phyloP scores from a whole-genome alignment of 768 basidiomycete species.

The Podaxis sp. region DNA sequence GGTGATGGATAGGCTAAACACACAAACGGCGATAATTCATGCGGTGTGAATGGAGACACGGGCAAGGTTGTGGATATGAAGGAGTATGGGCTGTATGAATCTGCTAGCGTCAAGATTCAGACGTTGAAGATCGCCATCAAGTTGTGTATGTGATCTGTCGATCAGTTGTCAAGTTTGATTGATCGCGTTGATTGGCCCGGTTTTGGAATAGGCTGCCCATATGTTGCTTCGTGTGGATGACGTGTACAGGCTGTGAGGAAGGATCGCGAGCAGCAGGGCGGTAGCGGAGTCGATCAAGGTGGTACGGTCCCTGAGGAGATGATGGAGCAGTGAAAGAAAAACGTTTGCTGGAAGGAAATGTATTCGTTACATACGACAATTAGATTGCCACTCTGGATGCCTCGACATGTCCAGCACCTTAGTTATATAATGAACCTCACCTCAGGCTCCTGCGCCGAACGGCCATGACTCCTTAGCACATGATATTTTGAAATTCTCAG shows the following conservation, averaged over 20 bases:
- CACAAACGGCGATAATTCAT: slow-evolving; percentile 84
- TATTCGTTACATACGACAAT: no score
- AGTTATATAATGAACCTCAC: no score
- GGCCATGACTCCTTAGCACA: no score
- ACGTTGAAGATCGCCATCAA: slow-evolving; percentile 97
- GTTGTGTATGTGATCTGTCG: slow-evolving; percentile 36
- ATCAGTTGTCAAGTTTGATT: neutral
- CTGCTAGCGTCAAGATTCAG: slow-evolving; percentile 97
- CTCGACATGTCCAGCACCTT: no score
- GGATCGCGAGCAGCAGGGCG: slow-evolving; percentile 59
- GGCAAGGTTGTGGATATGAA: slow-evolving; percentile 98
- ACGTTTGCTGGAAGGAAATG: no score
- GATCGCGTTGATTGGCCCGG: neutral
- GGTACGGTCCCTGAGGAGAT: slow-evolving; percentile 53
- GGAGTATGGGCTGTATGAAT: slow-evolving; percentile 89
- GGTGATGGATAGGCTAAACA: slow-evolving; percentile 76
- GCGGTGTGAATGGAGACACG: slow-evolving; percentile 95
- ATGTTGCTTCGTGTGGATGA: slow-evolving; percentile 93
- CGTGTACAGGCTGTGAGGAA: slow-evolving; percentile 88
- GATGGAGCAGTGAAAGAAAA: slow-evolving; percentile 27
- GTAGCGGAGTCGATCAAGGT: slow-evolving; percentile 33
- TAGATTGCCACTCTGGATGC: no score
- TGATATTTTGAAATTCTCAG: no score
- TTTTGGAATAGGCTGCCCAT: slow-evolving; percentile 63
- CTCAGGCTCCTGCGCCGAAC: no score